phyloP scores from a whole-genome alignment of 805 yeast genomes.

The Candida nonsorbophila region DNA sequence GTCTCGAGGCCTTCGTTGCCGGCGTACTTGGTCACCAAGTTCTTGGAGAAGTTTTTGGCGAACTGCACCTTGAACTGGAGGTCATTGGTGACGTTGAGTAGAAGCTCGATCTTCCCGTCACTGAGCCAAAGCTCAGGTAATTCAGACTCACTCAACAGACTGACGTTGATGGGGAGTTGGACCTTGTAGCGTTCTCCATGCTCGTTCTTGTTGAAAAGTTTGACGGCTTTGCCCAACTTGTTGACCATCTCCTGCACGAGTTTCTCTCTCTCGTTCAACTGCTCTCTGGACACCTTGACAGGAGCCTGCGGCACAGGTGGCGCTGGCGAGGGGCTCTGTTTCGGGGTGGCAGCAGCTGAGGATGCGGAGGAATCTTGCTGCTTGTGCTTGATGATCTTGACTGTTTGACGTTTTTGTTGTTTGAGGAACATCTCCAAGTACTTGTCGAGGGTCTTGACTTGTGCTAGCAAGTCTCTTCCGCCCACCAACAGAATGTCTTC shows the following conservation, averaged over 20 bases:
- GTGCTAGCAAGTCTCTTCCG: conserved; percentile 50
- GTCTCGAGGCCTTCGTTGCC: too few species aligned
- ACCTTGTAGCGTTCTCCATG: conserved; percentile 26
- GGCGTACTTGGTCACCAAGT: too few species aligned
- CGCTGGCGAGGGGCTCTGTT: too few species aligned
- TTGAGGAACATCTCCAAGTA: conserved; percentile 55
- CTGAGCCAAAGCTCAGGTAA: conserved; percentile 26
- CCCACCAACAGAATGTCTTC: conserved; percentile 29
- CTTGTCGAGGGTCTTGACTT: conserved; percentile 50
- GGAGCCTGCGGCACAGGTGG: too few species aligned
- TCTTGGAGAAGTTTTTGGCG: too few species aligned
- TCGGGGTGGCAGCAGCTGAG: too few species aligned
- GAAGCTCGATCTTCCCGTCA: conserved; percentile 20
- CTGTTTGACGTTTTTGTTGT: conserved; percentile 54
- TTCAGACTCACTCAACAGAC: conserved; percentile 1
- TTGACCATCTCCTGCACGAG: conserved; percentile 20
- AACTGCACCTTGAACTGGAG: too few species aligned
- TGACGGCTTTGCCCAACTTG: conserved; percentile 19
- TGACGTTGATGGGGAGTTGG: conserved; percentile 19
- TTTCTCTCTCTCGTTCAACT: conserved; percentile 9
- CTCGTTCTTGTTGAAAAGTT: conserved; percentile 20
- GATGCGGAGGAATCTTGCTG: too few species aligned
- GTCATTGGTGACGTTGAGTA: too few species aligned
- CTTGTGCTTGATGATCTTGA: conserved; percentile 48
- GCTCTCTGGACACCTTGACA: conserved; percentile 2